Evolutionary conservation across 441 rosid species (phyloP), one percentile per base, ranked within the genome.

Genomic region (Mallotus repandus): DNA sequence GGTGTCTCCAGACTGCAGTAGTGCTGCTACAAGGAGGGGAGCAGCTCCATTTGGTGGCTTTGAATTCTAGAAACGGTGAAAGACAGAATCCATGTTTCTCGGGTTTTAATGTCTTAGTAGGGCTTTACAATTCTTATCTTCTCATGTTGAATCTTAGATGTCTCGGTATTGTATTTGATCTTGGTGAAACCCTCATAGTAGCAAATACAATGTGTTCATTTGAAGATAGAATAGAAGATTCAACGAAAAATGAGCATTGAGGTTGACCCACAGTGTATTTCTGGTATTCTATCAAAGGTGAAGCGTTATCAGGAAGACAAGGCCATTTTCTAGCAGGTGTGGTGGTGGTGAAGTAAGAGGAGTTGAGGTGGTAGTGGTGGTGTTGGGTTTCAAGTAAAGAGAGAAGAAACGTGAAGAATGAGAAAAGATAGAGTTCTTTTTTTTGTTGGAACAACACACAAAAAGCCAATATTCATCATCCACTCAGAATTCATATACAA

Each of bases 11-110:
- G 99, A 95, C 97, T 79, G 98, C 98, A 74, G 90, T 95, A 52
- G 80, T 93, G 90, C 85, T 82, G 35, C 67, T 90, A 56, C 60
- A 56, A 7, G 95, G 95, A 81, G 86, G 72, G 18, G 92, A 86
- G 78, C 98, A 93, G 84, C 91, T 96, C 49, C 99, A 96, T 87
- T 83, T 96, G 86, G 97, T 96, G 84, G 97, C 99, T 22, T 89
- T 96, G 97, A 79, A 66, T 77, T 86, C 97, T 49, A 87, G 87
- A 68, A 74, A 83, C 71, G 77, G 74, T 55, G 89, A 84, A 50
- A 80, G 77, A 55, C 77, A 76, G 43, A 75, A 84, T 76, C 93
- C 98, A 57, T 91, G 91, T 82, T 96, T 96, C 87, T 96, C 97
- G 99, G 94, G 85, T 46, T 93, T 96, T 81, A 81, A 60, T 71